phyloP scores from a whole-genome alignment of 2,329 filamentous ascomycete species.

The Mycosphaerelloides madeirae region DNA sequence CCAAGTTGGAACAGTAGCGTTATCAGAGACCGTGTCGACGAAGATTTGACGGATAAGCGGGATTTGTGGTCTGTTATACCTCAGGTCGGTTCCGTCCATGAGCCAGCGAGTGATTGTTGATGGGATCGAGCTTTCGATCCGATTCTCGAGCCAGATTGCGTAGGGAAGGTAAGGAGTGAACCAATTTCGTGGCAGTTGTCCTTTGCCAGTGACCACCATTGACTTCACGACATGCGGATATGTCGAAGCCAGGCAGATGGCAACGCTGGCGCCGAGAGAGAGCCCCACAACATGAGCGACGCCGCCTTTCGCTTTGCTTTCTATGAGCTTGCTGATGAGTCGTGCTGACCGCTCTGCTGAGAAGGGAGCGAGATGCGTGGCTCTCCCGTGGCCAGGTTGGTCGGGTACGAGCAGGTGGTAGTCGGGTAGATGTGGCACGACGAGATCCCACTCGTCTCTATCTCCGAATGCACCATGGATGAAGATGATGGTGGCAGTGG shows the following conservation, averaged over 20 bases:
- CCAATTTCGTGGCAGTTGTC: slow-evolving; percentile 8
- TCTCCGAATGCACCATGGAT: slow-evolving; percentile 23
- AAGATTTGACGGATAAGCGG: slow-evolving; percentile 16
- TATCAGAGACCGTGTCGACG: slow-evolving; percentile 7
- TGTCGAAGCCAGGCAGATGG: slow-evolving; percentile 17
- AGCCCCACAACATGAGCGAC: slow-evolving; percentile 24
- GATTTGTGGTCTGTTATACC: no score
- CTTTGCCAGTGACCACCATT: slow-evolving; percentile 22
- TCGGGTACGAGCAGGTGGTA: slow-evolving; percentile 27
- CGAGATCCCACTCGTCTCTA: slow-evolving; percentile 22
- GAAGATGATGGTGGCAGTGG: slow-evolving; percentile 19
- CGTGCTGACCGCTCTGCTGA: slow-evolving; percentile 14
- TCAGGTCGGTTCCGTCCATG: slow-evolving; percentile 22
- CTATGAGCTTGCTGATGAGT: slow-evolving; percentile 22
- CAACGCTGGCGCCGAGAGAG: slow-evolving; percentile 26
- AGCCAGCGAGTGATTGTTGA: slow-evolving; percentile 18
- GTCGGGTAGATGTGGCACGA: slow-evolving; percentile 17
- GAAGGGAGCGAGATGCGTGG: slow-evolving; percentile 20
- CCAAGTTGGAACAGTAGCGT: slow-evolving; percentile 16
- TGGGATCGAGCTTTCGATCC: slow-evolving; percentile 17
- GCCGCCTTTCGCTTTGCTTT: slow-evolving; percentile 13
- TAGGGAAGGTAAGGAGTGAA: slow-evolving; percentile 12
- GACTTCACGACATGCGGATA: slow-evolving; percentile 20
- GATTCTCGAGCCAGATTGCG: slow-evolving; percentile 14
- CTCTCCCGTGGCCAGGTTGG: slow-evolving; percentile 19